Evolutionary conservation across 2,329 filamentous ascomycete genomes (phyloP).

Genomic region (Harringtonia lauricola): DNA sequence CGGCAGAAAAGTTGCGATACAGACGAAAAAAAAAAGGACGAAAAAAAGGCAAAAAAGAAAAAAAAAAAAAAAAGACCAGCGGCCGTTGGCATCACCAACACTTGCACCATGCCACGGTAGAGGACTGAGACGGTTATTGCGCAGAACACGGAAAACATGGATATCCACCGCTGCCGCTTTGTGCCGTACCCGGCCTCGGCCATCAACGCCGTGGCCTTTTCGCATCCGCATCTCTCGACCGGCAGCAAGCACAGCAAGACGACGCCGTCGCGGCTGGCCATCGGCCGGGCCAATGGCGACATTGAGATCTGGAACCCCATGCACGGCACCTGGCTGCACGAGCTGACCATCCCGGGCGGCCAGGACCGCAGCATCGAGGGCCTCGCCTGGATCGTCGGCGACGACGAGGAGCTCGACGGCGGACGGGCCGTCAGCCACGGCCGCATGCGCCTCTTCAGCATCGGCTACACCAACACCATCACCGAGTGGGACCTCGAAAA

Average conservation of each 20-base stretch:
- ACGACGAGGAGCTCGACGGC: conserved; percentile 56
- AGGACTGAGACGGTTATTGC: background rate
- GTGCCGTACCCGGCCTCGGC: conserved; percentile 83
- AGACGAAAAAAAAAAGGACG: no score
- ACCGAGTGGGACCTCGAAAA: conserved; percentile 91
- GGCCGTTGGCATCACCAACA: no score
- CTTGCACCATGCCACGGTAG: no score
- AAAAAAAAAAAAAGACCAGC: background rate
- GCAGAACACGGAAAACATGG: conserved; percentile 48
- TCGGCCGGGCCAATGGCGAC: conserved; percentile 88
- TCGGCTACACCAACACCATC: conserved; percentile 82
- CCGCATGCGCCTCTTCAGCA: conserved; percentile 82
- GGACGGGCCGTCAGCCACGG: conserved; percentile 46
- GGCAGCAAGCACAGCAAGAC: conserved; percentile 36
- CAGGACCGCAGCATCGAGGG: conserved; percentile 82
- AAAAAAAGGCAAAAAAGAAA: background rate
- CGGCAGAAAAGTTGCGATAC: background rate
- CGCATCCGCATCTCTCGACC: conserved; percentile 49
- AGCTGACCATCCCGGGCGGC: conserved; percentile 73
- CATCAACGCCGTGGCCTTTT: conserved; percentile 93
- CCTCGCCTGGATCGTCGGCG: conserved; percentile 82
- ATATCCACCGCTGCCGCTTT: conserved; percentile 95
- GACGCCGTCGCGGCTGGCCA: conserved; percentile 63
- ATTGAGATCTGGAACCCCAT: conserved; percentile 96
- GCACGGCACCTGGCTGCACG: conserved; percentile 77